Evolutionary conservation across 371 early-diverging fungal species (phyloP).

Genomic region (Circinella umbellata): DNA sequence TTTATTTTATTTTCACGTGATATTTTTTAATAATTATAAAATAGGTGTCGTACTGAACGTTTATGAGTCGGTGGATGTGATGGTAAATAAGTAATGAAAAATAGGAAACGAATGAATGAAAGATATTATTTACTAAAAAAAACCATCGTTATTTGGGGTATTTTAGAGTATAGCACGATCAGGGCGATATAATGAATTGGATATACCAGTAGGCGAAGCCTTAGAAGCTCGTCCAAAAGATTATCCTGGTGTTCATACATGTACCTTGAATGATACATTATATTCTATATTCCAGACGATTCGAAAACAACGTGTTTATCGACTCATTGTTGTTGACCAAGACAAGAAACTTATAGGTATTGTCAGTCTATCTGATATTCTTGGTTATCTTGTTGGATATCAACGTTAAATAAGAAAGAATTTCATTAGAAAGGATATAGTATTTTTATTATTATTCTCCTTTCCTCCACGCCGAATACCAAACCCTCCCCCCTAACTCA

Average conservation of each 20-base stretch:
- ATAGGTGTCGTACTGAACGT: constrained; percentile 82
- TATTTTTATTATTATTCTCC: no score
- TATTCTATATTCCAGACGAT: constrained; percentile 87
- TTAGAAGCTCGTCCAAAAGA: constrained; percentile 83
- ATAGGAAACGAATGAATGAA: neutral
- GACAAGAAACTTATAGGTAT: constrained; percentile 84
- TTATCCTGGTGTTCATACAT: constrained; percentile 94
- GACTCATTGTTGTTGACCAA: constrained; percentile 89
- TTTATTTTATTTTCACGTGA: constrained; percentile 25
- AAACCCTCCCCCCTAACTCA: no score
- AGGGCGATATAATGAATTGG: constrained; percentile 66
- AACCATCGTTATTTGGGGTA: neutral
- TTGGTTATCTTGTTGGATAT: constrained; percentile 68
- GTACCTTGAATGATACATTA: constrained; percentile 84
- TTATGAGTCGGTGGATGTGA: constrained; percentile 93
- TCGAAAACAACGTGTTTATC: constrained; percentile 81
- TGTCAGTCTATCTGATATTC: constrained; percentile 87
- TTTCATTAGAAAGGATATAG: no score
- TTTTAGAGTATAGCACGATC: constrained; percentile 53
- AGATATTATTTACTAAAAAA: neutral
- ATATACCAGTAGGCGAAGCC: constrained; percentile 87
- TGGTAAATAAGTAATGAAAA: constrained; percentile 60
- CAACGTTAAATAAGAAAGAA: constrained; percentile 15
- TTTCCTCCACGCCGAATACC: no score
- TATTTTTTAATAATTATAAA: neutral